Conservation (phyloP, 805 yeast species). For the Yamadazyma akitaensis region DNA sequence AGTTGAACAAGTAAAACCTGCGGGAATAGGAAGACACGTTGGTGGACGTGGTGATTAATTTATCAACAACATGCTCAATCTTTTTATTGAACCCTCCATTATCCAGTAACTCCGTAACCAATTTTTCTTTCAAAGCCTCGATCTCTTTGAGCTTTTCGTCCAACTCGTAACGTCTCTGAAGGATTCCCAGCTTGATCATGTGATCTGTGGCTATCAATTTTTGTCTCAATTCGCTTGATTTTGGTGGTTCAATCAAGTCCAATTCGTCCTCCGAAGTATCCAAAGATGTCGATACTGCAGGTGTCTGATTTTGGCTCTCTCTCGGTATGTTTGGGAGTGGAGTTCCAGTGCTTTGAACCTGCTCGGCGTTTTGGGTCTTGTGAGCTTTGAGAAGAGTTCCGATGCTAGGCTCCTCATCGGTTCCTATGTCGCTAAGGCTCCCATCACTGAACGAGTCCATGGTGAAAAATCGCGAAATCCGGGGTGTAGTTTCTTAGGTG, state of each 20-base stretch:
- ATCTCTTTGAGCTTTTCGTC: neutral
- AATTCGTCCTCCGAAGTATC: constrained; percentile 1
- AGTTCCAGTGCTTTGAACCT: neutral
- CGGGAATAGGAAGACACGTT: constrained; percentile 4
- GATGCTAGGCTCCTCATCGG: neutral
- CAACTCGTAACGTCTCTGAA: neutral
- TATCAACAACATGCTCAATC: neutral
- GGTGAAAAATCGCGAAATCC: neutral
- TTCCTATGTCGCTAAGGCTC: neutral
- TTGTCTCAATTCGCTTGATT: neutral
- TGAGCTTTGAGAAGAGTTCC: neutral
- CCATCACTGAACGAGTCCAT: neutral
- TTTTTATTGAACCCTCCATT: constrained; percentile 1
- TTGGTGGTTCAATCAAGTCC: constrained; percentile 6
- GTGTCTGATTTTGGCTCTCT: too few relatives aligned
- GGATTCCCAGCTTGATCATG: neutral
- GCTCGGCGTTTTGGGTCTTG: neutral
- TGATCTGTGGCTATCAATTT: neutral
- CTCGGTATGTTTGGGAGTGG: too few relatives aligned
- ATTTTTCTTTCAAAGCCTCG: neutral
- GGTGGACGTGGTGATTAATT: neutral
- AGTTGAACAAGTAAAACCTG: constrained; percentile 8
- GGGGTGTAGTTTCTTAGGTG: neutral
- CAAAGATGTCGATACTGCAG: neutral
- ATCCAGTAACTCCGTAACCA: constrained; percentile 1